Evolutionary conservation across 306 rosid species (phyloP).

Genomic region (Acmispon strigosus): DNA sequence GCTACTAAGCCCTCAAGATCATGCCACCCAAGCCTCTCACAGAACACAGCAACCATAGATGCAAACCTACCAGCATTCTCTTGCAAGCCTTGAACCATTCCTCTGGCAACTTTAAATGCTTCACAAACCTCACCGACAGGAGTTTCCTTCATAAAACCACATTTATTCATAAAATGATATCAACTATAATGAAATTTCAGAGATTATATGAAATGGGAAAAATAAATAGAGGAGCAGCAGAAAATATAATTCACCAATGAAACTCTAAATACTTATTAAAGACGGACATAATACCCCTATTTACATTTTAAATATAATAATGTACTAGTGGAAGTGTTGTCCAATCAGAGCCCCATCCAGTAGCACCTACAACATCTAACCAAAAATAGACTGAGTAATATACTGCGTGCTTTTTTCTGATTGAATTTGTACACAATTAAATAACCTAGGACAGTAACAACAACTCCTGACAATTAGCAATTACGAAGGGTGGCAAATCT

Average conservation of each 20-base stretch:
- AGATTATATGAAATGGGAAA: background rate
- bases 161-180: background rate
- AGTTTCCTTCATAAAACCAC: slow-evolving; percentile 58
- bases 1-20: slow-evolving; percentile 88
- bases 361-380: background rate
- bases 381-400: no score
- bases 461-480: no score
- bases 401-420: no score
- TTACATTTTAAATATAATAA: background rate
- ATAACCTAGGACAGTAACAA: no score
- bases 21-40: slow-evolving; percentile 97
- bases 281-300: background rate
- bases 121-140: slow-evolving; percentile 85
- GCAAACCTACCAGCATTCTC: slow-evolving; percentile 99
- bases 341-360: background rate
- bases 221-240: background rate
- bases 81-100: slow-evolving; percentile 95
- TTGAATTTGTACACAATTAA: no score
- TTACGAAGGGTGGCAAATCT: no score
- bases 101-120: slow-evolving; percentile 90
- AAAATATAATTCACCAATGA: background rate
- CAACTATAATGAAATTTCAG: background rate
- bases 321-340: background rate
- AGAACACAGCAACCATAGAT: slow-evolving; percentile 87
- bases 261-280: background rate